Percentiles rank a stretch among this genome's conserved stretches.
Evolutionary conservation across 2,329 filamentous ascomycete species (phyloP).

Genomic region (Botrytis elliptica): DNA sequence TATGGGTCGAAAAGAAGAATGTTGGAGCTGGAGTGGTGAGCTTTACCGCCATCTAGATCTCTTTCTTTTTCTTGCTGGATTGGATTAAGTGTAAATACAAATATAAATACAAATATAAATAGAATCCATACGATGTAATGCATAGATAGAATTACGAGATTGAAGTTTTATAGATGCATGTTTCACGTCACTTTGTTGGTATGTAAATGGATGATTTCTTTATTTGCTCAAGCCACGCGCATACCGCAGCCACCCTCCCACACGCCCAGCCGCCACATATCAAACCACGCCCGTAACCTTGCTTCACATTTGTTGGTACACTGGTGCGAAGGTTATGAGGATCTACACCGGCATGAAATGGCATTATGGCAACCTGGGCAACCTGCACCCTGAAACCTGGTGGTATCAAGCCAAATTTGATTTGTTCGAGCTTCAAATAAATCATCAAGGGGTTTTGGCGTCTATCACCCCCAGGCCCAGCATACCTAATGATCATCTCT

Average conservation of each 20-base stretch:
- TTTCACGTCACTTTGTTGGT: background rate
- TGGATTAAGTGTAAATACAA: too few species aligned
- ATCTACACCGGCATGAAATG: background rate
- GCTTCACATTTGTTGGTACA: background rate
- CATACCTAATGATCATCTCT: background rate
- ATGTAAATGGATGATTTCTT: background rate
- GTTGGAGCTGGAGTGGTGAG: background rate
- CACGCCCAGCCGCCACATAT: background rate
- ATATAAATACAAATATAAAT: background rate
- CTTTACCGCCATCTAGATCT: background rate
- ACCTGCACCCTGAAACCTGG: too few species aligned
- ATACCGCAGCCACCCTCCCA: background rate
- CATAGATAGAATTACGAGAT: background rate
- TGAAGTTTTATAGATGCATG: background rate
- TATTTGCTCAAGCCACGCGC: background rate
- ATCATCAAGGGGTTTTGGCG: background rate
- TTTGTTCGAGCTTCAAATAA: background rate
- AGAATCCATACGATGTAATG: background rate
- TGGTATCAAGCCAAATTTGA: slow-evolving; percentile 9
- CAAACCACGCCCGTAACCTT: background rate
- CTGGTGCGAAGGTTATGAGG: background rate
- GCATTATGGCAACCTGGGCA: background rate
- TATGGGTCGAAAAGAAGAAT: background rate
- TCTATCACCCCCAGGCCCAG: background rate
- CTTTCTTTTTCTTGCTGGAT: background rate